These are phyloP conservation scores for Cornus kousa DNA, from an alignment of 148 eudicot genomes.

Conservation along the genomic window DNA sequence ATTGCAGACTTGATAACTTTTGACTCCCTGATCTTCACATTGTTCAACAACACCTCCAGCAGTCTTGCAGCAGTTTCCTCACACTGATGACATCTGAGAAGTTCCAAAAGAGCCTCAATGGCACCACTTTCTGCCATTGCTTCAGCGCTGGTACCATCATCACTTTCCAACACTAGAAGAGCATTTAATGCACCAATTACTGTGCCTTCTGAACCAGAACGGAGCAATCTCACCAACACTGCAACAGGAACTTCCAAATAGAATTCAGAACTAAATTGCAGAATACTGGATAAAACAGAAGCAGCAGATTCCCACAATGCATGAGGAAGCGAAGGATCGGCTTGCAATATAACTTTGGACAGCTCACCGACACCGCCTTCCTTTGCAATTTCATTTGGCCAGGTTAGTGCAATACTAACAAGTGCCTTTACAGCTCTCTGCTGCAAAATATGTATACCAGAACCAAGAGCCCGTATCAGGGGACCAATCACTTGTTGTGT, in stretches of 20 bases:
- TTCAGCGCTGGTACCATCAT: constrained; percentile 84
- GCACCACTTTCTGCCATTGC: constrained; percentile 99
- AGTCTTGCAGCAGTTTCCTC: constrained; percentile 92
- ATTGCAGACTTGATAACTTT: constrained; percentile 81
- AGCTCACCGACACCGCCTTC: constrained; percentile 94
- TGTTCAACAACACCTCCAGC: constrained; percentile 84
- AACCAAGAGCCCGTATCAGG: constrained; percentile 76
- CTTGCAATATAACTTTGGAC: constrained; percentile 81
- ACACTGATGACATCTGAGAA: constrained; percentile 85
- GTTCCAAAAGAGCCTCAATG: constrained; percentile 92
- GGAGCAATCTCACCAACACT: constrained; percentile 88
- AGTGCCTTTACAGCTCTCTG: constrained; percentile 91
- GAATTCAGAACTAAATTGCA: constrained; percentile 93
- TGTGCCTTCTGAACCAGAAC: constrained; percentile 82
- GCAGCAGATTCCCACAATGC: constrained; percentile 95
- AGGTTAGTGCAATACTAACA: constrained; percentile 67
- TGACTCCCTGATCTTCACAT: constrained; percentile 88
- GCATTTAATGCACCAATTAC: constrained; percentile 89
- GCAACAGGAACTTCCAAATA: constrained; percentile 95
- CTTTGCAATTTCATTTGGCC: constrained; percentile 96
- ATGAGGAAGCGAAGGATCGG: constrained; percentile 88
- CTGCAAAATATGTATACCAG: constrained; percentile 77
- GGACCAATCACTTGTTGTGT: constrained; percentile 88
- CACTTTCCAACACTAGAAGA: constrained; percentile 91
- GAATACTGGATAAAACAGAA: constrained; percentile 74